Conservation (phyloP, 805 yeast genomes). For the Jamesozyma rosinii region DNA sequence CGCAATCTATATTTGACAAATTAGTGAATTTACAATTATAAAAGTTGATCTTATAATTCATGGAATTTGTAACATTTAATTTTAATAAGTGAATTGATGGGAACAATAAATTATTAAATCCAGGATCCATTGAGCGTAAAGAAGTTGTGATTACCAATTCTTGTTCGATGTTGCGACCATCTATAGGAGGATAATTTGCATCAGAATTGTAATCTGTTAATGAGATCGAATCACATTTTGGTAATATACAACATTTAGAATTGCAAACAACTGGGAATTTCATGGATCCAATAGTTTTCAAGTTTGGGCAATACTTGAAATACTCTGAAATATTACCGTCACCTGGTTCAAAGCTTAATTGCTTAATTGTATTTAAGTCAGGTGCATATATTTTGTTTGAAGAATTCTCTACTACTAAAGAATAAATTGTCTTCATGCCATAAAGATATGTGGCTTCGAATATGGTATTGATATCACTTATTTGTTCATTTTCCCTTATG, state of each 20-base stretch:
- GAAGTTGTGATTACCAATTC: conserved; percentile 13
- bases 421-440: conserved; percentile 14
- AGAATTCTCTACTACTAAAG: conserved; percentile 14
- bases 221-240: conserved; percentile 16
- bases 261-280: conserved; percentile 14
- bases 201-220: conserved; percentile 16
- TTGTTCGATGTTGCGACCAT: conserved; percentile 13
- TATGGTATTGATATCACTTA: conserved; percentile 20
- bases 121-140: conserved; percentile 12
- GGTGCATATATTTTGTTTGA: conserved; percentile 12
- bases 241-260: conserved; percentile 10
- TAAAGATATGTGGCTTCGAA: conserved; percentile 20
- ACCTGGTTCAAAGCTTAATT: conserved; percentile 7
- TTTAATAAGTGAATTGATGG: conserved; percentile 11
- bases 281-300: conserved; percentile 13
- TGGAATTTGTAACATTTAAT: conserved; percentile 5
- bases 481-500: conserved; percentile 1
- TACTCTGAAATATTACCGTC: not conserved
- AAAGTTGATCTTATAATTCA: conserved; percentile 10
- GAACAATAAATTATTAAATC: conserved; percentile 12
- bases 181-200: conserved; percentile 12
- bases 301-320: conserved; percentile 11
- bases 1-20: conserved; percentile 9
- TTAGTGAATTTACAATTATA: conserved; percentile 14
- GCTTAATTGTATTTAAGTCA: conserved; percentile 12